Percentiles rank a stretch among this genome's conserved stretches.
These are phyloP conservation scores for Podospora pseudocomata DNA, from an alignment of 495 filamentous ascomycete genomes.

Conservation along the genomic window DNA sequence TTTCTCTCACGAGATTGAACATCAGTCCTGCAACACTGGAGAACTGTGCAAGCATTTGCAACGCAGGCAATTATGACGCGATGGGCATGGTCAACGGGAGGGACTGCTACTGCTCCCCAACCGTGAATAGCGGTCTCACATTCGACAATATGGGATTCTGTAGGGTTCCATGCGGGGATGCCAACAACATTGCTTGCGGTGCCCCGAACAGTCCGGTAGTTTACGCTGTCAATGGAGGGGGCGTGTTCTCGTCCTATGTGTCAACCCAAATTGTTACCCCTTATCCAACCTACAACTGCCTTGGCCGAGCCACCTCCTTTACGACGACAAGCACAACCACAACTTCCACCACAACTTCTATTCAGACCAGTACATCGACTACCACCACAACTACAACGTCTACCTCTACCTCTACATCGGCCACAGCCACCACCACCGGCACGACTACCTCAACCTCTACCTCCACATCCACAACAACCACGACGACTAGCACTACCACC, in stretches of 20 bases:
- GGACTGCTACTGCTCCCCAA: conserved; percentile 4
- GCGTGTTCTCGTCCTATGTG: conserved; percentile 5
- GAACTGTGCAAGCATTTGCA: neutral
- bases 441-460: neutral
- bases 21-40: neutral
- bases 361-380: neutral
- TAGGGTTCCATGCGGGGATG: neutral
- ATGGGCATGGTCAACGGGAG: conserved; percentile 6
- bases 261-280: conserved; percentile 1
- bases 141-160: neutral
- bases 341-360: neutral
- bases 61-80: neutral
- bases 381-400: neutral
- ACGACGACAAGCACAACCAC: conserved; percentile 3
- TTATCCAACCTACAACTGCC: conserved; percentile 5
- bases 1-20: neutral
- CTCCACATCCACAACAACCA: neutral
- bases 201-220: conserved; percentile 4
- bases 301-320: neutral
- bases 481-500: neutral
- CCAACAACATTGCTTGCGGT: conserved; percentile 10
- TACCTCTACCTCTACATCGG: neutral
- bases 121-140: neutral
- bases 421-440: neutral
- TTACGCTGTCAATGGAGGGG: neutral